phyloP scores from a whole-genome alignment of 345 rosid species.

The Melastoma malabathricum region DNA sequence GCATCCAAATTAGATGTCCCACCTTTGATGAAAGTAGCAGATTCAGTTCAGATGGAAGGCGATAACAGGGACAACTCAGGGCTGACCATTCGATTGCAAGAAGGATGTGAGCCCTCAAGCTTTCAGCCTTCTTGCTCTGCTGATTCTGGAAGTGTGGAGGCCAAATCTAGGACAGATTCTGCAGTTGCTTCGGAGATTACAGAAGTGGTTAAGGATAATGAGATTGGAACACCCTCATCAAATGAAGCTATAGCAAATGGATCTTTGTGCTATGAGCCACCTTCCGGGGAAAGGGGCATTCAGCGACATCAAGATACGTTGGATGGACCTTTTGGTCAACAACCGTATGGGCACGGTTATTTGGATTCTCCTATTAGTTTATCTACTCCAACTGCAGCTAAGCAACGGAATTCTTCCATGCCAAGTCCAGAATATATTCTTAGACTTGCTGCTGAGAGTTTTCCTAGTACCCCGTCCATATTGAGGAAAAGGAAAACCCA shows the following conservation, averaged over 20 bases:
- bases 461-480: constrained; percentile 85
- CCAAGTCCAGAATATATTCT: constrained; percentile 67
- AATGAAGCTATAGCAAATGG: constrained; percentile 34
- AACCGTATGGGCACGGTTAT: constrained; percentile 32
- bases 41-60: constrained; percentile 30
- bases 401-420: constrained; percentile 21
- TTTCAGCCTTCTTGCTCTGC: constrained; percentile 26
- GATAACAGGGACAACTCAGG: constrained; percentile 33
- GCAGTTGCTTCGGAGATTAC: constrained; percentile 16
- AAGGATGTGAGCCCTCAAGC: constrained; percentile 32
- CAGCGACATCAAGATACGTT: constrained; percentile 24
- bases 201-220: constrained; percentile 21
- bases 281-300: constrained; percentile 21
- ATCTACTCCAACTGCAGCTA: constrained; percentile 77
- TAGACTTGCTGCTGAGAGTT: constrained; percentile 69
- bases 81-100: constrained; percentile 23
- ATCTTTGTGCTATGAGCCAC: constrained; percentile 44
- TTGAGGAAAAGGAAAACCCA: constrained; percentile 53
- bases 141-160: constrained; percentile 39
- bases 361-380: constrained; percentile 45
- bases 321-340: constrained; percentile 17
- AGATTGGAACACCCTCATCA: constrained; percentile 12
- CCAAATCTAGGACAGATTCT: constrained; percentile 14
- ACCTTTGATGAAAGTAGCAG: constrained; percentile 34
- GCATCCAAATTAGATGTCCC: constrained; percentile 40